These are phyloP conservation scores for Suhomyces atakaporum DNA, from an alignment of 1,139 yeast species.

Conservation along the genomic window DNA sequence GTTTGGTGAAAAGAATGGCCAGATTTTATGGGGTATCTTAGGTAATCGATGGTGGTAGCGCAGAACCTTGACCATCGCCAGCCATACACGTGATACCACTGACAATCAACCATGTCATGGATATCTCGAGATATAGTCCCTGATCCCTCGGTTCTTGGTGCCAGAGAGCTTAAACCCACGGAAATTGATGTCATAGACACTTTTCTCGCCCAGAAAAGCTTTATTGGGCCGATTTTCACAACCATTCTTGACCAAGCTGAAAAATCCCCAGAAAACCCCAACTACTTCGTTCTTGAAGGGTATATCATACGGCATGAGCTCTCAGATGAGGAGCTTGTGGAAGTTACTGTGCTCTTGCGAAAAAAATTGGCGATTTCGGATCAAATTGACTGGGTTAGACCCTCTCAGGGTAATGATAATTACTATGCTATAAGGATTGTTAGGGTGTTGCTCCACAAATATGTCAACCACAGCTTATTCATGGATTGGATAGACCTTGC, in stretches of 20 bases:
- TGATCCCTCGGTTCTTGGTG: no score
- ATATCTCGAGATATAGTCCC: no score
- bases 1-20: not conserved
- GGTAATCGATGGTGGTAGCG: no score
- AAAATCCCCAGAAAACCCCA: no score
- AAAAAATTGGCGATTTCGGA: not conserved
- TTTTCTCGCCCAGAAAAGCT: no score
- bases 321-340: not conserved
- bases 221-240: no score
- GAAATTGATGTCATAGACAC: no score
- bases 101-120: no score
- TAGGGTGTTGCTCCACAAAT: not conserved
- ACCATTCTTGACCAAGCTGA: no score
- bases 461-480: not conserved
- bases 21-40: not conserved
- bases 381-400: not conserved
- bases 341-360: not conserved
- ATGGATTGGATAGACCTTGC: conserved; percentile 6
- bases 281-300: not conserved
- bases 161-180: no score
- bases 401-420: not conserved
- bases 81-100: no score
- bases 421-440: conserved; percentile 7
- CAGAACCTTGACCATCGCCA: no score
- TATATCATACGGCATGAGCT: not conserved